Evolutionary conservation across 495 filamentous ascomycete genomes (phyloP).

Genomic region (Penicillium salamii): DNA sequence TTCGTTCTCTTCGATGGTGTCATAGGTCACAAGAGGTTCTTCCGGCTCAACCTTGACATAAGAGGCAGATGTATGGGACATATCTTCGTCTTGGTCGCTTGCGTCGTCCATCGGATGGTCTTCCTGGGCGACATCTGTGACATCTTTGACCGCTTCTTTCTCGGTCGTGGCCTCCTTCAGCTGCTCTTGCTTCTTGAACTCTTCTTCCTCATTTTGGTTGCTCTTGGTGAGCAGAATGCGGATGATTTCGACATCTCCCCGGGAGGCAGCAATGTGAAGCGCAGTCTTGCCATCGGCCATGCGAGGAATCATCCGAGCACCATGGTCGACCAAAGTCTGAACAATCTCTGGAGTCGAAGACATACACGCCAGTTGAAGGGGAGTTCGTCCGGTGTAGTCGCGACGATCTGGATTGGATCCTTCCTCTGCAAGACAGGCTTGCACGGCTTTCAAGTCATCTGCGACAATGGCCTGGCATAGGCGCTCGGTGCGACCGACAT

Average conservation of each 20-base stretch:
- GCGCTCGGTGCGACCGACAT: slow-evolving; percentile 66
- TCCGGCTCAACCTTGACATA: slow-evolving; percentile 62
- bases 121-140: slow-evolving; percentile 9
- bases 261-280: slow-evolving; percentile 70
- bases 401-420: slow-evolving; percentile 58
- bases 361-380: slow-evolving; percentile 71
- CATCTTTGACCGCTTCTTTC: slow-evolving; percentile 13
- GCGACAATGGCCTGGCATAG: slow-evolving; percentile 78
- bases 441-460: slow-evolving; percentile 60
- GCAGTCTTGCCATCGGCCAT: slow-evolving; percentile 76
- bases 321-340: slow-evolving; percentile 65
- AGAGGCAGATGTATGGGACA: slow-evolving; percentile 51
- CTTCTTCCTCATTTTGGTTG: slow-evolving; percentile 64
- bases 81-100: slow-evolving; percentile 35
- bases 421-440: slow-evolving; percentile 63
- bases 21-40: slow-evolving; percentile 26
- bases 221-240: slow-evolving; percentile 67
- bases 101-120: slow-evolving; percentile 37
- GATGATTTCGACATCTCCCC: slow-evolving; percentile 66
- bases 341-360: slow-evolving; percentile 65
- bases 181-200: slow-evolving; percentile 53
- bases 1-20: slow-evolving; percentile 50
- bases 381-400: slow-evolving; percentile 78
- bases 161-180: slow-evolving; percentile 31
- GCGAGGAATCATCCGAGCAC: slow-evolving; percentile 67